A percentile compares a stretch with the other conserved stretches of the same genome.
These are phyloP conservation scores for Dysphania ambrosioides DNA, from an alignment of 148 eudicot species.

Conservation along the genomic window DNA sequence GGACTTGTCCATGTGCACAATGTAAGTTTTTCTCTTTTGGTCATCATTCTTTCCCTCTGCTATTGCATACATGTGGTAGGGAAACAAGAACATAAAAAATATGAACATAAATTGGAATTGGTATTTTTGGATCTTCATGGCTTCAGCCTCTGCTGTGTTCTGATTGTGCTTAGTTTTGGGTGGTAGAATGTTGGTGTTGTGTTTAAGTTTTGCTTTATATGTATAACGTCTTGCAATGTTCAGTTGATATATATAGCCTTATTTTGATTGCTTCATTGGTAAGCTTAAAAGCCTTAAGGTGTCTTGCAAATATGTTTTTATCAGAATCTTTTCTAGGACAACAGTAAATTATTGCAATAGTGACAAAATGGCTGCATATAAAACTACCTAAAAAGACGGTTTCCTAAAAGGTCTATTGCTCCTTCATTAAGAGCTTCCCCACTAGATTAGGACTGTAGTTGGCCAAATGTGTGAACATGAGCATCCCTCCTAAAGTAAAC, in stretches of 20 bases:
- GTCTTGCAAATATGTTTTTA: background rate
- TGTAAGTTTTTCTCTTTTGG: conserved; percentile 52
- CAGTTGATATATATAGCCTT: background rate
- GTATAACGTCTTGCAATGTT: background rate
- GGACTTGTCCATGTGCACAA: conserved; percentile 78
- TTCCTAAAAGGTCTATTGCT: too few species aligned
- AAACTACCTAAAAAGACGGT: too few species aligned
- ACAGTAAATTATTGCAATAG: background rate
- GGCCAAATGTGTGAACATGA: background rate
- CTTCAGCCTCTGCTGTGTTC: background rate
- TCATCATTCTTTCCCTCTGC: conserved; percentile 23
- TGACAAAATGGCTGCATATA: background rate
- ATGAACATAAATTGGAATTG: conserved; percentile 32
- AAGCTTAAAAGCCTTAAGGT: background rate
- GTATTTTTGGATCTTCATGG: conserved; percentile 40
- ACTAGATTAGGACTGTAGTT: background rate
- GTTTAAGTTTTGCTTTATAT: background rate
- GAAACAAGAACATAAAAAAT: conserved; percentile 30
- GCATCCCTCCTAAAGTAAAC: too few species aligned
- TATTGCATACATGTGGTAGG: conserved; percentile 20
- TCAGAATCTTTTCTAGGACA: background rate
- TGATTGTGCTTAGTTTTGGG: conserved; percentile 4
- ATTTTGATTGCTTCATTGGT: background rate
- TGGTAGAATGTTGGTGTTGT: background rate
- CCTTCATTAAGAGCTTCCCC: background rate